Percentiles rank a stretch among this genome's conserved stretches.
Conservation (phyloP, 148 eudicot species). For the Selenicereus undatus region DNA sequence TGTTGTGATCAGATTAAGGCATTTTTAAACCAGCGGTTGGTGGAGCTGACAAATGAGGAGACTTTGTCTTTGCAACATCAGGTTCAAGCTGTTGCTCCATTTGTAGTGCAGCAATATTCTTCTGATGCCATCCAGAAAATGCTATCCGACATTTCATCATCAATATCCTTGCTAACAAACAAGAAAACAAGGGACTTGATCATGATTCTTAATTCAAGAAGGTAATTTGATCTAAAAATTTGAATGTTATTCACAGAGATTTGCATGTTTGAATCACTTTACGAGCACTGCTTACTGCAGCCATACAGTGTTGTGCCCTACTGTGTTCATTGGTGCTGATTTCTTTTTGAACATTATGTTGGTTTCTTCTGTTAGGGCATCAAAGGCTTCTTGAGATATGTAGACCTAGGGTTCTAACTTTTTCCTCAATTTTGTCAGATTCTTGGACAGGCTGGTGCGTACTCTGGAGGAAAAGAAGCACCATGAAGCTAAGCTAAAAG, state of each 20-base stretch:
- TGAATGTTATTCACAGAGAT: background rate
- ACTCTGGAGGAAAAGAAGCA: slow-evolving; percentile 92
- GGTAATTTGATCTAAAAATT: slow-evolving; percentile 33
- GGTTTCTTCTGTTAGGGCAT: background rate
- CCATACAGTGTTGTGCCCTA: too few species aligned
- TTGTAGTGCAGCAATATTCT: slow-evolving; percentile 79
- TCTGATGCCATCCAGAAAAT: slow-evolving; percentile 70
- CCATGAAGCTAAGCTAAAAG: slow-evolving; percentile 84
- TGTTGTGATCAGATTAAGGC: slow-evolving; percentile 61
- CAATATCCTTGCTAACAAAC: slow-evolving; percentile 70
- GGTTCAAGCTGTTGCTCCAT: slow-evolving; percentile 91
- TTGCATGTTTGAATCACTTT: background rate
- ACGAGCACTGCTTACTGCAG: background rate
- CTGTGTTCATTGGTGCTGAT: background rate
- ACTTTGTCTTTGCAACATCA: slow-evolving; percentile 88
- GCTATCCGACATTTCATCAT: slow-evolving; percentile 66
- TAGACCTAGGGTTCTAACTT: slow-evolving; percentile 1
- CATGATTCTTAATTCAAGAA: slow-evolving; percentile 94
- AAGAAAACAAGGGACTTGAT: slow-evolving; percentile 79
- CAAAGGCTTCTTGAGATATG: too few species aligned
- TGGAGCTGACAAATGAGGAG: slow-evolving; percentile 74
- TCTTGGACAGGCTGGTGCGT: slow-evolving; percentile 75
- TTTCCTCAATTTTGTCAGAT: slow-evolving; percentile 36
- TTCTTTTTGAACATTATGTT: background rate
- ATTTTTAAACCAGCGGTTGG: slow-evolving; percentile 70